Percentiles rank a stretch among this genome's conserved stretches.
Evolutionary conservation across 306 rosid species (phyloP).

Genomic region (Prunus salicina): DNA sequence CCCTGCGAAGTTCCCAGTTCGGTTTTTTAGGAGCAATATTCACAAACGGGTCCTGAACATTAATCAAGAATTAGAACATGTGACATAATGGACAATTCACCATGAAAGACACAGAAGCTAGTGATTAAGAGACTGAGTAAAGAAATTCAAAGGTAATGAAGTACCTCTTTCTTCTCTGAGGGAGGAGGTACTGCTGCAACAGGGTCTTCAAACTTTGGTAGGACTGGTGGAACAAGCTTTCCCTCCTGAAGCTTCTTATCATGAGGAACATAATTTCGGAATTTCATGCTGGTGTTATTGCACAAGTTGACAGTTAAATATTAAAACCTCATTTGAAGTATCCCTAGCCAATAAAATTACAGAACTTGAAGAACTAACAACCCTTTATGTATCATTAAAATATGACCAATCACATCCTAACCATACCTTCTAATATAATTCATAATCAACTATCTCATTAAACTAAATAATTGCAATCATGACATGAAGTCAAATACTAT

Average conservation of each 20-base stretch:
- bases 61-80: not conserved
- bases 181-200: constrained; percentile 55
- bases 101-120: not conserved
- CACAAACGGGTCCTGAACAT: constrained; percentile 78
- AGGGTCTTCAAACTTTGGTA: constrained; percentile 92
- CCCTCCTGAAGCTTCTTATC: constrained; percentile 83
- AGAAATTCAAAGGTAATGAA: not conserved
- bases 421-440: not conserved
- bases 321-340: not conserved
- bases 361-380: not conserved
- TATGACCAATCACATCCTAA: not conserved
- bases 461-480: not conserved
- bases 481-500: not conserved
- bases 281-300: constrained; percentile 67
- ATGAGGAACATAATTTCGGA: constrained; percentile 93
- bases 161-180: constrained; percentile 45
- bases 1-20: constrained; percentile 92
- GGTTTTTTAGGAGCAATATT: constrained; percentile 98
- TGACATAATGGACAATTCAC: not conserved
- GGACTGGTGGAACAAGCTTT: constrained; percentile 74
- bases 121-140: not conserved
- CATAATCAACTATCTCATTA: not conserved
- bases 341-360: not conserved
- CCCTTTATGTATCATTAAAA: not conserved
- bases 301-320: constrained; percentile 11